Conservation (phyloP, 768 basidiomycete species). For the Russula abietina region DNA sequence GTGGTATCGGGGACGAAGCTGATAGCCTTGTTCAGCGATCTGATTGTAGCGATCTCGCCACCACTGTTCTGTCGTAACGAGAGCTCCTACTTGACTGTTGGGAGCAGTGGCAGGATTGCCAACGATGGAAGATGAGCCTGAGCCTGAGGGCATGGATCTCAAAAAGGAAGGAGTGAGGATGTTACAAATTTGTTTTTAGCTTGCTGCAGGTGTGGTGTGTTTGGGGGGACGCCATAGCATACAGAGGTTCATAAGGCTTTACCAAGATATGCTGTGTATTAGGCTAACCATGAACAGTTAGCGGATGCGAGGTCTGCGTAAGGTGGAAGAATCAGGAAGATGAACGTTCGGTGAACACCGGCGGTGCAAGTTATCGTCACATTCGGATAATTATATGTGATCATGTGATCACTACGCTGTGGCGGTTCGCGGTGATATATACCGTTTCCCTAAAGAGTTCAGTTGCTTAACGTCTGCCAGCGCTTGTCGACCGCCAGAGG, state of each 20-base stretch:
- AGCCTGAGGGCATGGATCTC: conserved; percentile 1
- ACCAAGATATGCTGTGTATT: too few species aligned
- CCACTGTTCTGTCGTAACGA: conserved; percentile 14
- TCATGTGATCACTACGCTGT: too few species aligned
- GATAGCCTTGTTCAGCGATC: conserved; percentile 1
- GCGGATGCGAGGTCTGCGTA: not conserved
- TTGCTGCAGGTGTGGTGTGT: not conserved
- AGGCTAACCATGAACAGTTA: not conserved
- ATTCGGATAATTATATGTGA: too few species aligned
- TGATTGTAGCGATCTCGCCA: conserved; percentile 8
- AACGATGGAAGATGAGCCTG: not conserved
- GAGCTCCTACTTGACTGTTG: conserved; percentile 4
- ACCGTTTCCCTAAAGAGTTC: not conserved
- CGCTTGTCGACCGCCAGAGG: not conserved
- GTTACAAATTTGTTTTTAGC: not conserved
- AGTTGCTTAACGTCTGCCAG: not conserved
- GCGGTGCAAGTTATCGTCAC: too few species aligned
- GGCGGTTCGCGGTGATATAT: too few species aligned
- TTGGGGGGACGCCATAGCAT: not conserved
- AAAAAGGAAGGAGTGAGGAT: not conserved
- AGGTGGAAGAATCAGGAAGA: too few species aligned
- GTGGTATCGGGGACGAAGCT: conserved; percentile 19
- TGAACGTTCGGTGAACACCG: too few species aligned
- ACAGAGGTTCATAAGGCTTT: not conserved
- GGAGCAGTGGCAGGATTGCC: not conserved